Conservation (phyloP, 169 alveolate genomes). For the Cryptosporidium baileyi region DNA sequence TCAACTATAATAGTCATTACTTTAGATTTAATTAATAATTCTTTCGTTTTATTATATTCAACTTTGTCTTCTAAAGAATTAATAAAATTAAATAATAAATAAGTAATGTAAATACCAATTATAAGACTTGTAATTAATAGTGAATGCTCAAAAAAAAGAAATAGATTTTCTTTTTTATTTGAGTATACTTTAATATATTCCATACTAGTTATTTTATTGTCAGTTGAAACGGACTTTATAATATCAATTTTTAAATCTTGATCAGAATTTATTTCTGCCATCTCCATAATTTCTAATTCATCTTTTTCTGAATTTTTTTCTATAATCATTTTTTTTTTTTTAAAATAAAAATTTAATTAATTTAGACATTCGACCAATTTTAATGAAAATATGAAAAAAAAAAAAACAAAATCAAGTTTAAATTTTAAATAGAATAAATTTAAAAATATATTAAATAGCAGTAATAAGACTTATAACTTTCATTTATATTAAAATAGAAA, state of each 20-base stretch:
- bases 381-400: too few relatives aligned
- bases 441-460: too few relatives aligned
- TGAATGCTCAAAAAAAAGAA: neutral
- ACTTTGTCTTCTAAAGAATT: neutral
- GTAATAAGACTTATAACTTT: too few relatives aligned
- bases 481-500: too few relatives aligned
- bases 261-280: neutral
- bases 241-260: neutral
- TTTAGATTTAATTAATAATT: neutral
- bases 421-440: too few relatives aligned
- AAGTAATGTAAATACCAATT: constrained; percentile 7
- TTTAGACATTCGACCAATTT: too few relatives aligned
- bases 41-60: neutral
- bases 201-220: neutral
- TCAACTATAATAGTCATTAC: constrained; percentile 1
- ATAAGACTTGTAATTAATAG: neutral
- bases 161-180: neutral
- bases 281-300: neutral
- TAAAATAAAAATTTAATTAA: too few relatives aligned
- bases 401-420: too few relatives aligned
- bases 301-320: neutral
- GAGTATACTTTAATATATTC: neutral
- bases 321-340: too few relatives aligned
- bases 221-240: neutral
- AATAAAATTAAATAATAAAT: neutral